Percentiles rank a stretch among this genome's conserved stretches.
Evolutionary conservation across 345 rosid species (phyloP).

Genomic region (Laguncularia racemosa): DNA sequence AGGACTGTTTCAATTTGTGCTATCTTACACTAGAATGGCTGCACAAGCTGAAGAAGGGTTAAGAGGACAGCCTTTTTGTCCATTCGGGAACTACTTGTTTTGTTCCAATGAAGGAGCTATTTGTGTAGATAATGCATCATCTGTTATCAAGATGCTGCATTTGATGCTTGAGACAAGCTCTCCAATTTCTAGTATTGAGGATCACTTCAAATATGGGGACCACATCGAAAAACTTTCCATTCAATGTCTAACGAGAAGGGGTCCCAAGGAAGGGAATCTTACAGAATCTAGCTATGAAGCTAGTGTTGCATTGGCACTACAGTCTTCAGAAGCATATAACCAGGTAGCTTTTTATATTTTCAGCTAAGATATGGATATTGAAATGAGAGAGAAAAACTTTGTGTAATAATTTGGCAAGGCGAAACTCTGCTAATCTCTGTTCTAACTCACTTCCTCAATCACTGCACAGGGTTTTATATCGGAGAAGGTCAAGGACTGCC

Average conservation of each 20-base stretch:
- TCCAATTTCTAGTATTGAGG: slow-evolving; percentile 30
- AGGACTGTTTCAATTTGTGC: slow-evolving; percentile 11
- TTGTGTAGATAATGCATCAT: slow-evolving; percentile 51
- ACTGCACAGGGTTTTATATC: not conserved
- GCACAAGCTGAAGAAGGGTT: slow-evolving; percentile 9
- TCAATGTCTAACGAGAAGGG: slow-evolving; percentile 36
- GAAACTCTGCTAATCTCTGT: not conserved
- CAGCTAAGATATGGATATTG: too few relatives aligned
- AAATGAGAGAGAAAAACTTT: too few relatives aligned
- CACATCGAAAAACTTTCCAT: slow-evolving; percentile 32
- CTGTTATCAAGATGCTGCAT: slow-evolving; percentile 46
- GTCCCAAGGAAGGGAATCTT: slow-evolving; percentile 21
- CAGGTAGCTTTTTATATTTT: slow-evolving; percentile 18
- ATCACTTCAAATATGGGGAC: slow-evolving; percentile 59
- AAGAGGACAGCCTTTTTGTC: slow-evolving; percentile 33
- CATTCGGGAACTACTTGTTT: slow-evolving; percentile 67
- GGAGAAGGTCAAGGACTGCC: slow-evolving; percentile 4
- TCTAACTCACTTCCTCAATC: not conserved
- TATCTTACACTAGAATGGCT: slow-evolving; percentile 5
- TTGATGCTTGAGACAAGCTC: slow-evolving; percentile 25
- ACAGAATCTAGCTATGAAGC: slow-evolving; percentile 59
- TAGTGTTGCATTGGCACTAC: slow-evolving; percentile 57
- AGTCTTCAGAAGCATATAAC: slow-evolving; percentile 39
- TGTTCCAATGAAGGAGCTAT: slow-evolving; percentile 64
- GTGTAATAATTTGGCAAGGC: too few relatives aligned